Conservation (phyloP, 2,329 filamentous ascomycete species). For the Microsporum ferrugineum region DNA sequence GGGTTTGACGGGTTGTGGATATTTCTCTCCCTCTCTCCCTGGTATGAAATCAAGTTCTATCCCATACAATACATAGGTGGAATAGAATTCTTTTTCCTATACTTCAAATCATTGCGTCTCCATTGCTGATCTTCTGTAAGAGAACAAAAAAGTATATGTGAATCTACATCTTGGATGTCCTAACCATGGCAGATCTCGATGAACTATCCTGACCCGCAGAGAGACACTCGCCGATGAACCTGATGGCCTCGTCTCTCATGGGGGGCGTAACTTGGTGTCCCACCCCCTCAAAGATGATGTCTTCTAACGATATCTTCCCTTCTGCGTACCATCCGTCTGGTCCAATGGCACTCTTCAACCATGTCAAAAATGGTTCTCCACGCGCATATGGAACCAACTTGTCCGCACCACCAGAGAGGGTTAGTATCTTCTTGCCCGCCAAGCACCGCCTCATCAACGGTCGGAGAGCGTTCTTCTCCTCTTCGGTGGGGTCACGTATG, state of each 20-base stretch:
- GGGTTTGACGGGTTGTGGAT: background rate
- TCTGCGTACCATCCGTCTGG: slow-evolving; percentile 40
- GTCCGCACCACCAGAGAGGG: slow-evolving; percentile 44
- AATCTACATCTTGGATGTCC: slow-evolving; percentile 17
- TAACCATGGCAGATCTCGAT: slow-evolving; percentile 21
- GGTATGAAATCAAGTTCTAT: background rate
- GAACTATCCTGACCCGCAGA: slow-evolving; percentile 17
- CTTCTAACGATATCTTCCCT: slow-evolving; percentile 43
- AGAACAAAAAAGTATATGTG: background rate
- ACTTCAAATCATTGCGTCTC: background rate
- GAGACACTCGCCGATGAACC: slow-evolving; percentile 41
- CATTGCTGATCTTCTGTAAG: background rate
- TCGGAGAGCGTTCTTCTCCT: slow-evolving; percentile 34
- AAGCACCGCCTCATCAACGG: slow-evolving; percentile 33
- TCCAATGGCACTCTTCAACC: slow-evolving; percentile 40
- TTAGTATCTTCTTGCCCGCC: slow-evolving; percentile 44
- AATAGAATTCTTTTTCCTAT: background rate
- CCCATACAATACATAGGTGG: background rate
- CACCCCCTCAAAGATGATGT: slow-evolving; percentile 45
- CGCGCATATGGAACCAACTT: slow-evolving; percentile 50
- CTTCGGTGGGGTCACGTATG: slow-evolving; percentile 29
- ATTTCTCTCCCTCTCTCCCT: background rate
- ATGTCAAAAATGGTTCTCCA: slow-evolving; percentile 45
- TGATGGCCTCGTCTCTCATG: slow-evolving; percentile 46
- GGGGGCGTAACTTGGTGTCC: slow-evolving; percentile 47